Evolutionary conservation across 1,139 yeast genomes (phyloP), one percentile per base, ranked within the genome.

Genomic region (Candida freyschussii): DNA sequence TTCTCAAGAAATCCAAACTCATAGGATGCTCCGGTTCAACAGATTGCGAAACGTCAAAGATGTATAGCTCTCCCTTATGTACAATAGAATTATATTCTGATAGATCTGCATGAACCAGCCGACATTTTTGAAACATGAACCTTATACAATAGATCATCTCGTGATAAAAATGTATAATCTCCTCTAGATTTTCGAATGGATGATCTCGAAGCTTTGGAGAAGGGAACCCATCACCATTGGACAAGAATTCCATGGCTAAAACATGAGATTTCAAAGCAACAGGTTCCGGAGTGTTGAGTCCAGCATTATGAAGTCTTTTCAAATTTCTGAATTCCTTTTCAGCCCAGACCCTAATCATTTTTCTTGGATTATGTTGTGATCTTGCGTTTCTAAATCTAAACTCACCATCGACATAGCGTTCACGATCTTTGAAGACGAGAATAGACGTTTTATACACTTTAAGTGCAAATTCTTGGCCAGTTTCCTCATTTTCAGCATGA

Each of bases 1-100:
- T 91, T 54, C 99, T 68, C 39, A 93, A 62, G 54, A 93, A 93
- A 55, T 91, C 97, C 40, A 91, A 67, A 27, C 96, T 84, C 84
- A 86, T 87, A 6, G 97, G 98, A 58, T 93, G 99, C 49, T 89
- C 96, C 15, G 95, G 97, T 56, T 93, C 97, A 17, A 93, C 98
- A 22, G 94, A 80, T 56, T 93, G 99, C 1, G 97, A 89, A 14
- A 93, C 99, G 63, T 93, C 99, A 48, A 93, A 85, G 39, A 93
- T 85, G 59, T 83, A 87, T 21, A 93, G 63, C 51, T 77, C 72
- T 27, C 72, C 78, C n/a, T 84, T 54, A 55, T 89, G 96, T 17
- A 93, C 83, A 41, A 93, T 83, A 2, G 87, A 74, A 55, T 93
- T 93, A 62, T 93, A 93, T 57, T 93, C 99, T 47, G 95, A 82